Evolutionary conservation across 495 filamentous ascomycete genomes (phyloP).

Genomic region (Hyaloscypha finlandica): DNA sequence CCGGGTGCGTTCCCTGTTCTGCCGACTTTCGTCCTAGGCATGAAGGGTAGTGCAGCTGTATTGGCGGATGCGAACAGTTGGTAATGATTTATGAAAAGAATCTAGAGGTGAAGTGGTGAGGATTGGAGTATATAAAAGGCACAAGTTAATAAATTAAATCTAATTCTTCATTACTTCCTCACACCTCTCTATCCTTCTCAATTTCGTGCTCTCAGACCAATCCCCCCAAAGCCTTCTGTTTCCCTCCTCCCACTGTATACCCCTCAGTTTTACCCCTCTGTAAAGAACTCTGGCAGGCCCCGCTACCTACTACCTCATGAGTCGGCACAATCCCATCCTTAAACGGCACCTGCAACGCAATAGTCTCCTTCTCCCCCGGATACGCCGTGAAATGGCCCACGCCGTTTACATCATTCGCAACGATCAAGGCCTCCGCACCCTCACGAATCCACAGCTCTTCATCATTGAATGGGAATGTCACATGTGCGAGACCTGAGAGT

Average conservation of each 20-base stretch:
- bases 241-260: background rate
- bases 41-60: slow-evolving; percentile 49
- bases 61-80: background rate
- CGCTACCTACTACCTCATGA: background rate
- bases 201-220: background rate
- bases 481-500: background rate
- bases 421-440: background rate
- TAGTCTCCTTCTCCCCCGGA: background rate
- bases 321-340: background rate
- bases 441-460: background rate
- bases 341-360: background rate
- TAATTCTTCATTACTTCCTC: no score
- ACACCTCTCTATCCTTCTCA: background rate
- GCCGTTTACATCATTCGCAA: background rate
- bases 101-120: no score
- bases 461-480: background rate
- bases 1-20: slow-evolving; percentile 57
- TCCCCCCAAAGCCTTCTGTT: background rate
- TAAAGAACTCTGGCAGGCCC: background rate
- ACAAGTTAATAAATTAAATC: no score
- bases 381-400: background rate
- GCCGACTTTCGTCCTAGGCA: slow-evolving; percentile 57
- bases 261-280: background rate
- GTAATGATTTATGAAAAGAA: background rate
- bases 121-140: no score